Evolutionary conservation across 2,329 filamentous ascomycete species (phyloP), one percentile per base, ranked within the genome.

Genomic region (Ophiostoma pallidulum): DNA sequence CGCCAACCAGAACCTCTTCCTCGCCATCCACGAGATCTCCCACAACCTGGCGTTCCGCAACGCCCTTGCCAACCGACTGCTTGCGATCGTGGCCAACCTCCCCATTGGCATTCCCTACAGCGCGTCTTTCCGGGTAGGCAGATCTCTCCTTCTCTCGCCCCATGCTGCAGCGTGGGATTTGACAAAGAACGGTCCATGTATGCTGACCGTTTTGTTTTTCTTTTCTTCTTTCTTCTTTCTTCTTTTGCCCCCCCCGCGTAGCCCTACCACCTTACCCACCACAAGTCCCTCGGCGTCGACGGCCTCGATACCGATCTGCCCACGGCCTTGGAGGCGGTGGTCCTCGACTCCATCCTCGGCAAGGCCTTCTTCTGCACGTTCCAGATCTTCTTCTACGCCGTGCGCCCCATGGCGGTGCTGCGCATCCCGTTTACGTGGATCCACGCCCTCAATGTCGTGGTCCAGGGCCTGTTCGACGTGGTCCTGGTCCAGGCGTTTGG

Each of bases 361-460:
- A 98, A 98, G 70, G 84, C 92, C 56, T 98, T 98, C 73, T 98
- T 98, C 77, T 91, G 86, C 71, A 98, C 92, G 57, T 98, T 96
- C 71, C 92, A 98, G 69, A 96, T 98, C 66, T 78, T 98, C 63
- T 98, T 98, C 77, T 98, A 98, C 71, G 92, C 92, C 59, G 68
- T 98, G 43, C 86, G 92, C 14, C 92, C 92, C 52, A 95, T 97
- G 84, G 82, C 90, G 68, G 78, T 98, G 58, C 95, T 95, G 75
- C 78, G 80, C 58, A 76, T 97, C 5, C 87, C 91, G 32, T 78
- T 97, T 64, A 96, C 91, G 45, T 76, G 75, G 60, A 80, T 96
- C 49, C 90, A 96, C 67, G 74, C 80, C 50, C 68, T 89, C 67
- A 98, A 98, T 68, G 74, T 98, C 45, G 64, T 71, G 51, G 76